Evolutionary conservation across 148 eudicot genomes (phyloP).

Genomic region (Vaccinium myrtillus): DNA sequence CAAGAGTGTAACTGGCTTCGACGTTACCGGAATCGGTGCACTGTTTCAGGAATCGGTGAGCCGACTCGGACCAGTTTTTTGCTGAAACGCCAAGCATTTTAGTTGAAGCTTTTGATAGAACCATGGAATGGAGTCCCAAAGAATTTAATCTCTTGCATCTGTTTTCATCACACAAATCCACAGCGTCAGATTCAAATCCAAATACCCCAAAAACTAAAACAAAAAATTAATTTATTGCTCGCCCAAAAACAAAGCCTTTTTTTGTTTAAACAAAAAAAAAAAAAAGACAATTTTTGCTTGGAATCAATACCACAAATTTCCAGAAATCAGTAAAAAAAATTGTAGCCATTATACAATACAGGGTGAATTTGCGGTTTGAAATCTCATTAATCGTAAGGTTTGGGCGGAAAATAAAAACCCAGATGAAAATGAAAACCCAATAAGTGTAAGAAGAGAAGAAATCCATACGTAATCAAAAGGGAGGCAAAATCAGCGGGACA

Average conservation of each 20-base stretch:
- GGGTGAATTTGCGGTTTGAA: neutral
- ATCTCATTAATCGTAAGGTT: too few relatives aligned
- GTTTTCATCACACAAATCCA: slow-evolving; percentile 24
- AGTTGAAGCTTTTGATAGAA: slow-evolving; percentile 61
- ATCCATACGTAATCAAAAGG: slow-evolving; percentile 49
- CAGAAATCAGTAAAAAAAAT: neutral
- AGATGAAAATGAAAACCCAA: neutral
- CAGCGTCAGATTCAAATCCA: neutral
- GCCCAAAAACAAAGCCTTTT: neutral
- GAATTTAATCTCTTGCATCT: slow-evolving; percentile 80
- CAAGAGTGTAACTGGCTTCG: slow-evolving; percentile 80
- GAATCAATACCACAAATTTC: neutral
- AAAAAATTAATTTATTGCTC: neutral
- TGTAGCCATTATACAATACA: too few relatives aligned
- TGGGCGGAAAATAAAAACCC: neutral
- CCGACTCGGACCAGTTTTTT: slow-evolving; percentile 61
- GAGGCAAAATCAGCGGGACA: slow-evolving; percentile 50
- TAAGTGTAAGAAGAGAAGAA: too few relatives aligned
- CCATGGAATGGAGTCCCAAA: slow-evolving; percentile 53
- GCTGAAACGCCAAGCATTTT: slow-evolving; percentile 55
- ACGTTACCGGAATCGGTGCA: slow-evolving; percentile 73
- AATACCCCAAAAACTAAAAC: too few relatives aligned
- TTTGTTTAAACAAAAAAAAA: too few relatives aligned
- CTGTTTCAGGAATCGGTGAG: slow-evolving; percentile 64
- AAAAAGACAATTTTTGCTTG: neutral